Evolutionary conservation across 192 early-diverging fungal species (phyloP), one percentile per base, ranked within the genome.

Genomic region (Rhizoclosmatium globosum): DNA sequence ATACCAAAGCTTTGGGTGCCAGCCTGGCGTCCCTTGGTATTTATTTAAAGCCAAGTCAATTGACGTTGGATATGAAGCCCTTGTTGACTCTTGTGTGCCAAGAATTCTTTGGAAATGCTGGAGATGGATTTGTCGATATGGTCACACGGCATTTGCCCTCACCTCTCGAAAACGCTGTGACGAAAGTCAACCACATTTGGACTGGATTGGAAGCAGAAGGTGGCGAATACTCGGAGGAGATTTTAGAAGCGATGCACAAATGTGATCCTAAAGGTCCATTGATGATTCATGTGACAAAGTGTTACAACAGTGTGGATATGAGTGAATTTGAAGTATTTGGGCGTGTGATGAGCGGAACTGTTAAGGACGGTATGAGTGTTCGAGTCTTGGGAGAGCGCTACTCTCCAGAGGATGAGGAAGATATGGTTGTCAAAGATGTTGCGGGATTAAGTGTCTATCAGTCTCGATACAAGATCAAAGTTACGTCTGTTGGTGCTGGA

Each of bases 311-410:
- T 48, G 91, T 92, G 0, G 94, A 98, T 59, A 94, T 92, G n/a
- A 88, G 91, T 42, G 86, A 87, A 64, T 98, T 99, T 75, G 92
- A 94, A 68, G 94, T 93, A 7, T 94, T 99, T 73, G 98, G 97
- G 43, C 94, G 97, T 56, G 91, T 99, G n/a, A 87, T 98, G 85
- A 95, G 94, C 79, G 98, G 98, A 43, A 94, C 94, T 17, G 85
- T 98, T 3, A 85, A 80, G 17, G 79, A 82, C 19, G 95, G 94
- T 3, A 93, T 95, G 81, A 80, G 83, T 44, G 96, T 99, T 4
- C 88, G 95, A 4, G 96, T 98, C 6, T 85, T 99, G 7, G 97
- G 98, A 64, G 96, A 98, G 77, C 92, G 93, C 11, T 99, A 95
- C 82, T 89, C 93, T 4, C 87, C 93, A 3, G 93, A 96, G 41